Evolutionary conservation across 2,329 filamentous ascomycete genomes (phyloP).

Genomic region (Byssothecium circinans): DNA sequence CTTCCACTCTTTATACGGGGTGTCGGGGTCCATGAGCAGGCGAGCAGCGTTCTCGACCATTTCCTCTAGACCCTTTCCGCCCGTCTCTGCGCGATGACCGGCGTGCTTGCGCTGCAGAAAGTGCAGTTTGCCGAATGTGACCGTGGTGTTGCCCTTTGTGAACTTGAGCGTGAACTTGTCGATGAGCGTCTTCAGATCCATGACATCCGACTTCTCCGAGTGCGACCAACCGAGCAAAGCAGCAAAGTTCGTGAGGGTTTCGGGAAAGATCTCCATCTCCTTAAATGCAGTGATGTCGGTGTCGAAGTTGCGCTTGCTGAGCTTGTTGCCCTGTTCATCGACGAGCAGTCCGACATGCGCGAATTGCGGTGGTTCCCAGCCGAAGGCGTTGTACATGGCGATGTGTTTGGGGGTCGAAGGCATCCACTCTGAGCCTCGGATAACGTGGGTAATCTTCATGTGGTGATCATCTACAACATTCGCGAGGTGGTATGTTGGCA

Average conservation of each 20-base stretch:
- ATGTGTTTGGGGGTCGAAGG: conserved; percentile 83
- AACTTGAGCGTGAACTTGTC: conserved; percentile 81
- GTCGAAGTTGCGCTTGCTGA: conserved; percentile 79
- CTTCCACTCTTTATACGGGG: conserved; percentile 29
- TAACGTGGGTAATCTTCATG: conserved; percentile 95
- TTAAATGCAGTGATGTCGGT: conserved; percentile 62
- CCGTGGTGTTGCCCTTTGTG: conserved; percentile 85
- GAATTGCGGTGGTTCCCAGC: conserved; percentile 52
- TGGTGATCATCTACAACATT: conserved; percentile 95
- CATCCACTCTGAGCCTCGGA: conserved; percentile 95
- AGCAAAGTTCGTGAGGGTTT: conserved; percentile 76
- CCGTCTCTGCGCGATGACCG: conserved; percentile 49
- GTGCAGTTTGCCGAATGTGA: conserved; percentile 76
- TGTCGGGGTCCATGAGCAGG: conserved; percentile 32
- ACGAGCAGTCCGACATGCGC: conserved; percentile 54
- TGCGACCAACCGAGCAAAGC: conserved; percentile 85
- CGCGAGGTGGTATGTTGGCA: conserved; percentile 94
- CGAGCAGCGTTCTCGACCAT: conserved; percentile 39
- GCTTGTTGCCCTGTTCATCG: conserved; percentile 52
- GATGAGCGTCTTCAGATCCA: conserved; percentile 71
- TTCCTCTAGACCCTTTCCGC: conserved; percentile 46
- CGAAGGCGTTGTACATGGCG: conserved; percentile 55
- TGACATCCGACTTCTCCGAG: conserved; percentile 65
- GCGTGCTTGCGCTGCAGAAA: conserved; percentile 76
- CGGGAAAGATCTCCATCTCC: conserved; percentile 63